Percentiles rank a stretch among this genome's conserved stretches.
phyloP scores from a whole-genome alignment of 1,139 yeast genomes.

The Blastobotrys elegans region DNA sequence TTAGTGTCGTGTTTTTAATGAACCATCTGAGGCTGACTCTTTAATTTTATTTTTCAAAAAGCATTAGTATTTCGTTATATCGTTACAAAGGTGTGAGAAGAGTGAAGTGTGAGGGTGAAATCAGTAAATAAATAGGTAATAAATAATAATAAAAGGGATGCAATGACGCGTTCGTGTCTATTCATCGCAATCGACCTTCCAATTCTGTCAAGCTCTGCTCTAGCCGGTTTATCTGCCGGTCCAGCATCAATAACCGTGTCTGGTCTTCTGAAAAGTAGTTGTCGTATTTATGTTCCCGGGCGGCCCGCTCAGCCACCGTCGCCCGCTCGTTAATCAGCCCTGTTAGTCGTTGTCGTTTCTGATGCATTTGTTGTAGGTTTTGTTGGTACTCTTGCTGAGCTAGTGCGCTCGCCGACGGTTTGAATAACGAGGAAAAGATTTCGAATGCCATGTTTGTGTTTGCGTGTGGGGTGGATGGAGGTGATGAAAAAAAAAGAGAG shows the following conservation, averaged over 20 bases:
- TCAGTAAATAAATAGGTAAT: neutral
- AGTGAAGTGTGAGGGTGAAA: too few species aligned
- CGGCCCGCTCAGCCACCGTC: conserved; percentile 9
- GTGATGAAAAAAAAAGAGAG: neutral
- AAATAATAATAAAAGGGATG: neutral
- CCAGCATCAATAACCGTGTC: conserved; percentile 14
- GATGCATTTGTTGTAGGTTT: neutral
- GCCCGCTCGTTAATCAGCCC: conserved; percentile 10
- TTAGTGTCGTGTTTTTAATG: conserved; percentile 8
- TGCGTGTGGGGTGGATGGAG: neutral
- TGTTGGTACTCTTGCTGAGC: conserved; percentile 7
- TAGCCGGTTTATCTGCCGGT: conserved; percentile 15
- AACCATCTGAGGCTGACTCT: conserved; percentile 9
- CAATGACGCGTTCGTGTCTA: conserved; percentile 43
- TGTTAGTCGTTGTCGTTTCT: conserved; percentile 6
- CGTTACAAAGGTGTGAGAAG: too few species aligned
- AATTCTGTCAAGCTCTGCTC: neutral
- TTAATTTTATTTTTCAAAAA: too few species aligned
- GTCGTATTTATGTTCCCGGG: conserved; percentile 14
- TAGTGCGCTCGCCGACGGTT: neutral
- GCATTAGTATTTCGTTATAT: too few species aligned
- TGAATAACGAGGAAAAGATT: conserved; percentile 4
- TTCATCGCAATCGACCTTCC: conserved; percentile 36
- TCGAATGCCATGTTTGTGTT: conserved; percentile 2
- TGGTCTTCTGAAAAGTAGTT: conserved; percentile 16